A percentile compares a stretch with the other conserved stretches of the same genome.
These are phyloP conservation scores for Castanopsis chinensis DNA, from an alignment of 306 rosid genomes.

Conservation along the genomic window DNA sequence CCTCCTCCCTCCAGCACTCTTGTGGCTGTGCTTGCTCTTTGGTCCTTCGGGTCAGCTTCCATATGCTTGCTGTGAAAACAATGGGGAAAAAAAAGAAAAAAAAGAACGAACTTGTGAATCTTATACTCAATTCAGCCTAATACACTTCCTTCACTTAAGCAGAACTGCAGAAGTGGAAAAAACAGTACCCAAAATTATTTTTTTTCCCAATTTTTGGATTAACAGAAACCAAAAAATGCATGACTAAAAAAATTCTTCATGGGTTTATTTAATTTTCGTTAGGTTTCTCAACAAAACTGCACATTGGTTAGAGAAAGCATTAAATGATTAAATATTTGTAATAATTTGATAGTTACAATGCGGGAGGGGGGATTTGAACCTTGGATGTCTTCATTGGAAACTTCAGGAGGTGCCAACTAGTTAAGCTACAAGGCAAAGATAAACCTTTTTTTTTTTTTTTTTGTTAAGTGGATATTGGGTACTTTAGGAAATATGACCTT, in stretches of 20 bases:
- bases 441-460: too few species aligned
- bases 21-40: too few species aligned
- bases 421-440: too few species aligned
- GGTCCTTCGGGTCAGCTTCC: not conserved
- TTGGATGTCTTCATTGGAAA: too few species aligned
- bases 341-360: too few species aligned
- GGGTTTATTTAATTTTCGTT: not conserved
- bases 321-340: constrained; percentile 3
- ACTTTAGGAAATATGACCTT: constrained; percentile 35
- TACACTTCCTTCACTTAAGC: not conserved
- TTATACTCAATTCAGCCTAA: not conserved
- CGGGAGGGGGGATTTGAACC: too few species aligned
- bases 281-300: not conserved
- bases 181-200: too few species aligned
- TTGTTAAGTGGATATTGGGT: not conserved
- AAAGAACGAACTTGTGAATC: not conserved
- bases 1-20: too few species aligned
- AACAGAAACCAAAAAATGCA: too few species aligned
- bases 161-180: too few species aligned
- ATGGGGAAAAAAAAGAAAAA: not conserved
- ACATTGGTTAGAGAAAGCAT: not conserved
- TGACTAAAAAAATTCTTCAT: too few species aligned
- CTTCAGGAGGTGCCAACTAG: rapidly evolving
- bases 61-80: not conserved
- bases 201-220: too few species aligned